Percentiles rank a stretch among this genome's conserved stretches.
phyloP scores from a whole-genome alignment of 306 rosid species.

The Adenanthera pavonina region DNA sequence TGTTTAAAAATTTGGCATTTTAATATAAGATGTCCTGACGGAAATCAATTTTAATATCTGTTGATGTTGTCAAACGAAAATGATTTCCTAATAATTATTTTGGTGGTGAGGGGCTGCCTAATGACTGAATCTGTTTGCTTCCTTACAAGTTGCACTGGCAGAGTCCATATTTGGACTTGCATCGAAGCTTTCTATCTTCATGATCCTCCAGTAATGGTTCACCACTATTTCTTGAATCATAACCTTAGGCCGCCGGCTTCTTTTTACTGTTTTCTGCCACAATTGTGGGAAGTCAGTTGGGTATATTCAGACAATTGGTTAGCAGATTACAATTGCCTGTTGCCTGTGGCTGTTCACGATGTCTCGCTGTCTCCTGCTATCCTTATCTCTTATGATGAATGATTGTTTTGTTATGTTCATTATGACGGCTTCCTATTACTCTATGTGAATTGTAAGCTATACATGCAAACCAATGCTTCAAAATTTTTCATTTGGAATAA shows the following conservation, averaged over 20 bases:
- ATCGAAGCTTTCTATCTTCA: background rate
- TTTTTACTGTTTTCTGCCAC: too few relatives aligned
- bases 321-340: background rate
- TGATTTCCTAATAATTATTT: background rate
- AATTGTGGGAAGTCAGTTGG: background rate
- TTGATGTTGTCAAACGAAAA: background rate
- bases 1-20: background rate
- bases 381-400: background rate
- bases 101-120: background rate
- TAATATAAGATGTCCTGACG: background rate
- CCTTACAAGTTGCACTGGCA: background rate
- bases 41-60: background rate
- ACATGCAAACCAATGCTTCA: background rate
- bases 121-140: background rate
- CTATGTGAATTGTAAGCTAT: background rate
- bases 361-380: background rate
- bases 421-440: background rate
- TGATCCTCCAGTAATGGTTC: background rate
- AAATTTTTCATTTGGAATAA: background rate
- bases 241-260: background rate
- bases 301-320: background rate
- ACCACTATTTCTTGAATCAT: background rate
- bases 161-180: background rate
- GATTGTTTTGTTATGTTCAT: background rate
- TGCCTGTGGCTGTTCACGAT: background rate